Base-by-base conservation (phyloP, 495 filamentous ascomycete species). In the Aspergillus cristatus region DNA sequence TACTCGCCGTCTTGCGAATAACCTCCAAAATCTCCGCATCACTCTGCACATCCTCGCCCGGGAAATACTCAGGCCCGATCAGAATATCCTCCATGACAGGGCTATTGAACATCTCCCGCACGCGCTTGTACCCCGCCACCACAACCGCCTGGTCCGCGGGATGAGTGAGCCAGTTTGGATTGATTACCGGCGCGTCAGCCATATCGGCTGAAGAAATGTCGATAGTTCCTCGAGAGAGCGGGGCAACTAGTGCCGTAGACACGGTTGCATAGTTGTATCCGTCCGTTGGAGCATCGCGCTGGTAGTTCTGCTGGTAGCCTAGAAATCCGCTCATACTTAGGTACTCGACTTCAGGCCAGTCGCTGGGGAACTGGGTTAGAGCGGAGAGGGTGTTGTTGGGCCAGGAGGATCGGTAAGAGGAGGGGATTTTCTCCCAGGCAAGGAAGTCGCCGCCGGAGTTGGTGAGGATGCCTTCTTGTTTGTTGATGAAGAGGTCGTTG, bases 341-440 rank as follows among this genome's bases (percentile, higher is more conserved):
- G 13, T 36, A 14, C 42, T 75, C 70, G 8, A 74, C 38, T 34
- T 78, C 72, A 0, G 72, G 73, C 70, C 70, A 75, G 42, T 76
- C 72, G 2, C 39, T 39, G 0, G 68, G 60, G 18, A n/a, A n/a
- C n/a, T n/a, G n/a, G n/a, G n/a, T n/a, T n/a, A n/a, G n/a, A n/a
- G n/a, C n/a, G n/a, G n/a, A n/a, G n/a, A n/a, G n/a, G n/a, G n/a
- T n/a, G n/a, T n/a, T n/a, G n/a, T n/a, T n/a, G n/a, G n/a, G n/a
- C n/a, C n/a, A n/a, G n/a, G n/a, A n/a, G n/a, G n/a, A n/a, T n/a
- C n/a, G n/a, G n/a, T 58, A 59, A 15, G 18, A n/a, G 6, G 42
- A 16, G 8, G 66, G 63, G 13, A 64, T 13, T 34, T 68, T 68
- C 40, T 70, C 66, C 41, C 43, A 67, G 7, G 40, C 63, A 17